These are phyloP conservation scores for Macrolepiota albuminosa DNA, from an alignment of 768 basidiomycete genomes.

Conservation along the genomic window DNA sequence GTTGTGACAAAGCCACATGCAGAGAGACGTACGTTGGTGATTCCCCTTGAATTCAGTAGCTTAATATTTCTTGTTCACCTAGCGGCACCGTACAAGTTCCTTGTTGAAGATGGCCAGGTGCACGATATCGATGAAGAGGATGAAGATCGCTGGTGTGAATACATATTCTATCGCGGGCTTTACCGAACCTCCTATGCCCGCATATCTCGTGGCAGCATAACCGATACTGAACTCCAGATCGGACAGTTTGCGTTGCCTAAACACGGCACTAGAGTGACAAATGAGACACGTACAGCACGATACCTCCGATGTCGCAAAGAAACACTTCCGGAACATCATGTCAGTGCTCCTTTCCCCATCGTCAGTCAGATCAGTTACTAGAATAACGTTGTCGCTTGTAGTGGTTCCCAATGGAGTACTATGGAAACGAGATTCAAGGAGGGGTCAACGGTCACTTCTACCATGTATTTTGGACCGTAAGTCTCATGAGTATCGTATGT, in stretches of 20 bases:
- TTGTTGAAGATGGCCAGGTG: slow-evolving; percentile 72
- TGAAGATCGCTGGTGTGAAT: slow-evolving; percentile 82
- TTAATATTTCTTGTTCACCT: not conserved
- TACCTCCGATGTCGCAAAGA: slow-evolving; percentile 68
- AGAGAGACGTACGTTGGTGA: slow-evolving; percentile 45
- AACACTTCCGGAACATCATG: slow-evolving; percentile 59
- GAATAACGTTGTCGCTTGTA: slow-evolving; percentile 16
- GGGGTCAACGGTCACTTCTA: slow-evolving; percentile 72
- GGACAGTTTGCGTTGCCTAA: slow-evolving; percentile 78
- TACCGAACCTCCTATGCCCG: slow-evolving; percentile 81
- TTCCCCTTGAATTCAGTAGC: slow-evolving; percentile 8
- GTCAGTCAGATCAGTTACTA: not conserved
- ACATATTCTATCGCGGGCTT: slow-evolving; percentile 79
- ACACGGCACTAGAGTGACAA: slow-evolving; percentile 44
- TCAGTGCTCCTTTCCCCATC: slow-evolving; percentile 25
- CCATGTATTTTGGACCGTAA: slow-evolving; percentile 70
- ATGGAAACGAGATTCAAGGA: slow-evolving; percentile 44
- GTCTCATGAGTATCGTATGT: slow-evolving; percentile 17
- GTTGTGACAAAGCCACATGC: slow-evolving; percentile 70
- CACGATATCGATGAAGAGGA: slow-evolving; percentile 79
- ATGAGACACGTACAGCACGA: slow-evolving; percentile 57
- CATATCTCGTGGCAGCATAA: slow-evolving; percentile 76
- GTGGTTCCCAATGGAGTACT: slow-evolving; percentile 80
- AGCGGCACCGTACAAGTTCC: slow-evolving; percentile 75
- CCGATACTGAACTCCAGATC: slow-evolving; percentile 88